Evolutionary conservation across 495 filamentous ascomycete species (phyloP).

Genomic region (Darksidea phi): DNA sequence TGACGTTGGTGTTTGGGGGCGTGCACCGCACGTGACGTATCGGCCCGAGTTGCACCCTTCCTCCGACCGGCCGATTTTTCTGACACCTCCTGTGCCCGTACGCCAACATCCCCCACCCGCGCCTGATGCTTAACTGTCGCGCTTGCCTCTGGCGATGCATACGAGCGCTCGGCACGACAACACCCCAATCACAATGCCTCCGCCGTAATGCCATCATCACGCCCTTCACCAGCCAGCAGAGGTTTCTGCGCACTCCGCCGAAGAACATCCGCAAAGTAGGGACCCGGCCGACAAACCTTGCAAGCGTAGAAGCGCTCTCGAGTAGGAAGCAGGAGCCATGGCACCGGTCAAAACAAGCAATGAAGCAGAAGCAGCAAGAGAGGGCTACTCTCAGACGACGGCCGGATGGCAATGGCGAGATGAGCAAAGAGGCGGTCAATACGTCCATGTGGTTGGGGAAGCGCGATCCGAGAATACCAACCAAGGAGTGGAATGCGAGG

Average conservation of each 20-base stretch:
- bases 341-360: constrained; percentile 14
- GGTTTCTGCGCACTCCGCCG: constrained; percentile 10
- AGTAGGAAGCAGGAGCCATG: constrained; percentile 15
- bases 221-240: constrained; percentile 5
- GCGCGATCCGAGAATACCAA: constrained; percentile 14
- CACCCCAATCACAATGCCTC: constrained; percentile 1
- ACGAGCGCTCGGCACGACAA: constrained; percentile 24
- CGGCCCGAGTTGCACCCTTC: neutral
- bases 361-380: neutral
- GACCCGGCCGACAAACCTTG: neutral
- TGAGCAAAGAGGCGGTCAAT: neutral
- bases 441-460: neutral
- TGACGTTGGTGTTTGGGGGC: neutral
- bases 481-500: constrained; percentile 19
- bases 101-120: neutral
- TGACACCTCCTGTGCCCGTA: neutral
- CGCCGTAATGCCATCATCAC: constrained; percentile 9
- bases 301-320: constrained; percentile 1
- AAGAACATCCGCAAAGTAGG: neutral
- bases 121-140: constrained; percentile 34
- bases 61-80: constrained; percentile 4
- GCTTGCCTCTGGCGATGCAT: constrained; percentile 36
- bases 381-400: neutral
- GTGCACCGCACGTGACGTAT: neutral
- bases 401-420: neutral